A percentile compares a stretch with the other conserved stretches of the same genome.
phyloP scores from a whole-genome alignment of 176 grass and related monocot genomes.

The Zea luxurians region DNA sequence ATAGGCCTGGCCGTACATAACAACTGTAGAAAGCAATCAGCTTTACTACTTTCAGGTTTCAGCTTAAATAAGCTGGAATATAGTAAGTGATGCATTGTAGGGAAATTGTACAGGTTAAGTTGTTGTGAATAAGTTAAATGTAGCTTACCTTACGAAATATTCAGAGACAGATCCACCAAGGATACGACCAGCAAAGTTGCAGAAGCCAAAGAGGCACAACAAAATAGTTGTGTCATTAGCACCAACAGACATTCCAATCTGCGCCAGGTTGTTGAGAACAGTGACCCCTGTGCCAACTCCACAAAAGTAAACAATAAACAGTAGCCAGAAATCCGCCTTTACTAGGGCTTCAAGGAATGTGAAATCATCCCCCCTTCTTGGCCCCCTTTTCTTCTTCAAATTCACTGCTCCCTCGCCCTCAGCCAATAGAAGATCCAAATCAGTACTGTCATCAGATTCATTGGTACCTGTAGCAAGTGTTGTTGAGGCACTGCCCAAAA shows the following conservation, averaged over 20 bases:
- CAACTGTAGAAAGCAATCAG: neutral
- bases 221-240: constrained; percentile 75
- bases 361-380: constrained; percentile 90
- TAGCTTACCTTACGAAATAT: constrained; percentile 76
- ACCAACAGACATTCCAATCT: constrained; percentile 83
- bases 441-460: constrained; percentile 56
- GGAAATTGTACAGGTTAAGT: neutral
- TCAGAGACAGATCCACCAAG: constrained; percentile 76
- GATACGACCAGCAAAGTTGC: constrained; percentile 84
- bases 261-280: constrained; percentile 92
- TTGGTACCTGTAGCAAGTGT: constrained; percentile 30
- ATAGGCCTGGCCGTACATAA: no score
- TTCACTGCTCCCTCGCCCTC: constrained; percentile 83
- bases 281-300: constrained; percentile 94
- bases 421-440: constrained; percentile 81
- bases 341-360: constrained; percentile 82
- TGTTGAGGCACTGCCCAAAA: constrained; percentile 42
- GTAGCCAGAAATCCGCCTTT: constrained; percentile 88
- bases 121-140: constrained; percentile 16
- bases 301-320: constrained; percentile 78
- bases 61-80: constrained; percentile 23
- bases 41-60: neutral
- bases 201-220: constrained; percentile 78
- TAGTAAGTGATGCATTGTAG: neutral
- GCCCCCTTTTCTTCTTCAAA: constrained; percentile 69